Conservation (phyloP, 176 grass and related monocot genomes). For the Aechmea fasciata region DNA sequence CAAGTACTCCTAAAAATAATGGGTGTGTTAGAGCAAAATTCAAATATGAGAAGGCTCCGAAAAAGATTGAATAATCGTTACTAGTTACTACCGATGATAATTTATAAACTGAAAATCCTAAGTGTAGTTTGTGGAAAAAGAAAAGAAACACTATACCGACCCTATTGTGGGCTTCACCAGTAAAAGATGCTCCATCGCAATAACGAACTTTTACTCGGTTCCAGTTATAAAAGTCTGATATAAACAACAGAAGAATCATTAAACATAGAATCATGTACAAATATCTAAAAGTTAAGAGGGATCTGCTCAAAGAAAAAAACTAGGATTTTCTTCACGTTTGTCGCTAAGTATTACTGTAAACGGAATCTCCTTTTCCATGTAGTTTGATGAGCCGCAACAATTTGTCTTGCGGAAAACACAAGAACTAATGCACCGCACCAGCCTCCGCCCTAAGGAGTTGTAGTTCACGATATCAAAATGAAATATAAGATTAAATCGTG, state of each 20-base stretch:
- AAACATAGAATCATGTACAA: neutral
- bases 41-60: too few species aligned
- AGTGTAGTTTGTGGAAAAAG: neutral
- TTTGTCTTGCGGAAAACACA: constrained; percentile 55
- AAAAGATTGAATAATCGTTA: too few species aligned
- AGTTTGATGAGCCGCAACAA: constrained; percentile 62
- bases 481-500: neutral
- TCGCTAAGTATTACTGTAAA: constrained; percentile 85
- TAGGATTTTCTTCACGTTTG: constrained; percentile 71
- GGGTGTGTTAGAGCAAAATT: too few species aligned
- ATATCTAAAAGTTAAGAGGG: neutral
- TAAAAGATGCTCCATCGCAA: constrained; percentile 88
- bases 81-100: too few species aligned
- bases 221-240: constrained; percentile 94
- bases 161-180: constrained; percentile 56
- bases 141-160: constrained; percentile 37
- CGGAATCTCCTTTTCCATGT: constrained; percentile 56
- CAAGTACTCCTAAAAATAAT: too few species aligned
- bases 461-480: neutral
- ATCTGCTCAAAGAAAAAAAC: constrained; percentile 14
- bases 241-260: constrained; percentile 5
- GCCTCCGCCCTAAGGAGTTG: constrained; percentile 56
- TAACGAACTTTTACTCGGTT: constrained; percentile 95
- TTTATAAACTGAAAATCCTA: too few species aligned
- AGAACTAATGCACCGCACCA: constrained; percentile 61